Percentiles rank a stretch among this genome's conserved stretches.
phyloP scores from a whole-genome alignment of 148 eudicot genomes.

The Amaranthus palmeri region DNA sequence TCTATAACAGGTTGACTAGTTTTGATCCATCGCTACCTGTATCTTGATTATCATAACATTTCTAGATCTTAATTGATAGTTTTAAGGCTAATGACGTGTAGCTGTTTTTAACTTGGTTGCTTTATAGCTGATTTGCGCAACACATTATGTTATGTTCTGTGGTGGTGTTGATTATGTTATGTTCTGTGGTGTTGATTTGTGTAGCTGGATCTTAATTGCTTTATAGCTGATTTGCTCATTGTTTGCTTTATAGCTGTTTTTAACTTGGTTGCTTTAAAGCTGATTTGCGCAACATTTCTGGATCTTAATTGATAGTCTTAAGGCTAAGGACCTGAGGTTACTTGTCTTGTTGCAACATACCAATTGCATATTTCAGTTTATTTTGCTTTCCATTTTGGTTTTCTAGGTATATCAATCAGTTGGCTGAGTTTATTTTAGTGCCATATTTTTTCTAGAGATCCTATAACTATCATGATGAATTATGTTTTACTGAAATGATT shows the following conservation, averaged over 20 bases:
- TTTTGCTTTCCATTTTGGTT: conserved; percentile 4
- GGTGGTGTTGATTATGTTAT: too few species aligned
- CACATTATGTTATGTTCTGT: too few species aligned
- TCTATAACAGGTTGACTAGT: background rate
- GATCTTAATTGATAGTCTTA: background rate
- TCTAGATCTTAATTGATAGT: too few species aligned
- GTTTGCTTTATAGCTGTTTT: too few species aligned
- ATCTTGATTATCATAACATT: background rate
- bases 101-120: too few species aligned
- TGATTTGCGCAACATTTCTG: too few species aligned
- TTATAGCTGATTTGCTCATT: too few species aligned
- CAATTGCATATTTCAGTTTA: background rate
- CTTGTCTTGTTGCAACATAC: background rate
- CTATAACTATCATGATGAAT: background rate
- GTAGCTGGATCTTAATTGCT: too few species aligned
- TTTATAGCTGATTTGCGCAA: too few species aligned
- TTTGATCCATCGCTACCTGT: background rate
- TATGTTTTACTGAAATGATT: background rate
- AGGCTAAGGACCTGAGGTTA: background rate
- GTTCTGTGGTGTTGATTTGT: too few species aligned
- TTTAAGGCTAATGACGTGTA: too few species aligned
- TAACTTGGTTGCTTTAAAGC: too few species aligned
- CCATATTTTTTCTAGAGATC: background rate
- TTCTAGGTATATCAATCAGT: conserved; percentile 78
- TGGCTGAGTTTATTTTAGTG: conserved; percentile 48